Evolutionary conservation across 805 yeast species (phyloP).

Genomic region (Saccharomycopsis sp.): DNA sequence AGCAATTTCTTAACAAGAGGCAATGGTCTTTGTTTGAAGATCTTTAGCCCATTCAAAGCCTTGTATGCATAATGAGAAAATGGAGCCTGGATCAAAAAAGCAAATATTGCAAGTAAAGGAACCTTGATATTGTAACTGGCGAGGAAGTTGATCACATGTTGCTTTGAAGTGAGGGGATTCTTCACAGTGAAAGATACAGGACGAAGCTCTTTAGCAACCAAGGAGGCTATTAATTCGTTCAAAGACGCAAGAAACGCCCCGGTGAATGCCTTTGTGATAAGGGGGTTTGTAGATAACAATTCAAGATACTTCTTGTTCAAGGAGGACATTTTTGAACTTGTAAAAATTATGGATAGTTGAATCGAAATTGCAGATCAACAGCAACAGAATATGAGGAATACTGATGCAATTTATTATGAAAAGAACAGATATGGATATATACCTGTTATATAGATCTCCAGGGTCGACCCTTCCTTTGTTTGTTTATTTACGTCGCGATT

Average conservation of each 20-base stretch:
- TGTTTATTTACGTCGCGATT: not conserved
- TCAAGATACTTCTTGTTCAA: constrained; percentile 30
- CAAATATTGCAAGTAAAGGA: constrained; percentile 50
- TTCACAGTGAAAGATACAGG: constrained; percentile 23
- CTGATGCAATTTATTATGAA: too few relatives aligned
- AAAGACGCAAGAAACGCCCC: constrained; percentile 48
- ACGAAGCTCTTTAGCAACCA: constrained; percentile 40
- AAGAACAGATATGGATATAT: too few relatives aligned
- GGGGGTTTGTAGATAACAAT: constrained; percentile 41
- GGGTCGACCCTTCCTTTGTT: too few relatives aligned
- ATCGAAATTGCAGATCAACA: too few relatives aligned
- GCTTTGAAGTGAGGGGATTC: constrained; percentile 23
- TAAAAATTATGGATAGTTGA: not conserved
- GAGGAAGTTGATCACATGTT: constrained; percentile 26
- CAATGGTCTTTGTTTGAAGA: constrained; percentile 36
- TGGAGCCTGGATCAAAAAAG: constrained; percentile 50
- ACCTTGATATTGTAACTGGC: constrained; percentile 41
- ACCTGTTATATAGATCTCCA: too few relatives aligned
- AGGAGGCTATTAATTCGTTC: constrained; percentile 52
- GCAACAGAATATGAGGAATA: too few relatives aligned
- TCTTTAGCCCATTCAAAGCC: constrained; percentile 31
- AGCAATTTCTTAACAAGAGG: constrained; percentile 34
- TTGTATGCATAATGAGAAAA: constrained; percentile 48
- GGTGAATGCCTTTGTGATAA: constrained; percentile 53
- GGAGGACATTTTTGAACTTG: constrained; percentile 3